Conservation (phyloP, 495 filamentous ascomycete species). For the Penicillium angulare region DNA sequence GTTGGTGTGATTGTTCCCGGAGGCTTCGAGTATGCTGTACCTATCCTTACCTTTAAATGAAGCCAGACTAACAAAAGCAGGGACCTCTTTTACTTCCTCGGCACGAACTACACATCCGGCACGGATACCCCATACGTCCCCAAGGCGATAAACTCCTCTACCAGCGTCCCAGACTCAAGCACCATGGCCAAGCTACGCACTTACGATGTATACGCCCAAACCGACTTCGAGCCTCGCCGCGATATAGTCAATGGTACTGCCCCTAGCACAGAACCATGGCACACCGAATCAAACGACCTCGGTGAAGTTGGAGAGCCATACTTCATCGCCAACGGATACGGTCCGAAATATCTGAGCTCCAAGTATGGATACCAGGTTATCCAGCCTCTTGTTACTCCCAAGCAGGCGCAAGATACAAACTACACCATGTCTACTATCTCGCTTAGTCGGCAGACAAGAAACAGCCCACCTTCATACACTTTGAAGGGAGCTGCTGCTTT, state of each 20-base stretch:
- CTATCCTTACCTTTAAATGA: no score
- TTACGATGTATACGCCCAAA: conserved; percentile 43
- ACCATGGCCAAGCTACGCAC: conserved; percentile 23
- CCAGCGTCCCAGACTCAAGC: conserved; percentile 4
- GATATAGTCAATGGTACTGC: conserved; percentile 39
- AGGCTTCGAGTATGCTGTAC: conserved; percentile 36
- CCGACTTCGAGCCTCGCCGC: conserved; percentile 31
- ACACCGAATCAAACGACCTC: conserved; percentile 29
- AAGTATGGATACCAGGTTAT: conserved; percentile 40
- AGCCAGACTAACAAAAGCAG: conserved; percentile 9
- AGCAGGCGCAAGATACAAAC: conserved; percentile 30
- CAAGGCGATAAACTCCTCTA: conserved; percentile 6
- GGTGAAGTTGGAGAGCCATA: conserved; percentile 28
- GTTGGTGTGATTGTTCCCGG: conserved; percentile 42
- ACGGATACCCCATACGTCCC: conserved; percentile 34
- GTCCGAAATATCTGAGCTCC: conserved; percentile 39
- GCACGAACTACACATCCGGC: conserved; percentile 23
- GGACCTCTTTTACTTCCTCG: conserved; percentile 38
- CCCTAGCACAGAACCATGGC: conserved; percentile 27
- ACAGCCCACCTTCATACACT: conserved; percentile 17
- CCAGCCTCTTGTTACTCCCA: conserved; percentile 36
- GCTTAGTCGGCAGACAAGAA: conserved; percentile 19
- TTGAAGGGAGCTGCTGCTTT: conserved; percentile 32
- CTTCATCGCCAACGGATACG: conserved; percentile 42
- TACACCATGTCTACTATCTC: conserved; percentile 40